Base-by-base conservation (phyloP, 768 basidiomycete species). In the Paxillus involutus region DNA sequence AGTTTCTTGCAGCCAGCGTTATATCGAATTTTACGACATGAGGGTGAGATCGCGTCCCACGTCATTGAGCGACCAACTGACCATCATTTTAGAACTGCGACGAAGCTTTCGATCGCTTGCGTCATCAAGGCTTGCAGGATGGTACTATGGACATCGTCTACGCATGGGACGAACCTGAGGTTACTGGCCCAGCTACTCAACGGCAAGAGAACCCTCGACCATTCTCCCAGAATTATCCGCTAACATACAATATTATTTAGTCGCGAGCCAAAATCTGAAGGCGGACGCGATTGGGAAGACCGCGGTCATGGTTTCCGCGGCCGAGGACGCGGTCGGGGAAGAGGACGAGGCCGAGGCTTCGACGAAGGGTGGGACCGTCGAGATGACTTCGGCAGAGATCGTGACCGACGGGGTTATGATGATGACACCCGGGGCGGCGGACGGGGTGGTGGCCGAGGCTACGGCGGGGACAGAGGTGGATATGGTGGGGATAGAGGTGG, bases 1-100 rank as follows among this genome's bases (percentile, higher is more conserved):
- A 17, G 42, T 36, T 48, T 11, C 50, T 26, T 29, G 8, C 55
- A 98, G 94, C 61, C 89, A 92, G 62, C 86, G 91, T 54, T 85
- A 91, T 59, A 89, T 98, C n/a, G 94, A 98, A 67, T 94, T 85
- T 65, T 99, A 87, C 66, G 97, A 99, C 66, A 91, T 82, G 21
- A 75, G 93, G 68, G 93, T 90, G 59, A 68, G 84, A 61, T 4
- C 6, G 17, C 3, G 40, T 45, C 16, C 36, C 44, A 32, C 36
- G 24, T 51, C 14, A 8, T 49, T 41, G 9, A 9, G 36, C 43
- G 4, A 39, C 32, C 53, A 35, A 55, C 58, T 67, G 12, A 62
- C 41, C 26, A 35, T 35, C 19, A 26, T 14, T 44, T 19, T 58
- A 93, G 85, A 91, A 87, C 21, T 85, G 85, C 52, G 85, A 85